Base-by-base conservation (phyloP, 768 basidiomycete species). In the Fomitopsis serialis region DNA sequence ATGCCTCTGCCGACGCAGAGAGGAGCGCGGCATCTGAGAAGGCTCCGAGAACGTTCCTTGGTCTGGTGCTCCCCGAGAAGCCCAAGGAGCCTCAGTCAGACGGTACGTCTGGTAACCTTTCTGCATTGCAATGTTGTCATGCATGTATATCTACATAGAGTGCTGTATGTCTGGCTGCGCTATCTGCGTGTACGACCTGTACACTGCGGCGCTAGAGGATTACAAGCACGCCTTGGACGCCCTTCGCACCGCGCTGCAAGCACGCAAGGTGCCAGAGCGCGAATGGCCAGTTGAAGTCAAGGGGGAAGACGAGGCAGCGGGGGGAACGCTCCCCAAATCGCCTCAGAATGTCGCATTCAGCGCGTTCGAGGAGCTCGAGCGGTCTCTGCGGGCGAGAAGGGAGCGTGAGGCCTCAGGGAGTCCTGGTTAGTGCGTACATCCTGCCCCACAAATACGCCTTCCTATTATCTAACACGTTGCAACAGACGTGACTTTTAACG, bases 131-230 rank as follows among this genome's bases (percentile, higher is more conserved):
- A 11, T 32, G 29, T 43, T 45, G 2, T 52, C 42, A 52, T 45
- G 19, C 36, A 3, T 25, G 37, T 48, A 22, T 53, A 17, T 22
- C 42, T 27, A 29, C 4, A 10, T 58, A 93, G 92, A 93, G 68
- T 94, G 92, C 68, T 96, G 92, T 73, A 95, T 95, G 92, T 92
- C 91, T 2, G 90, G 90, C 27, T 96, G 93, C 63, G 89, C 92
- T 0, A 70, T 94, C n/a, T 95, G 93, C 66, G 87, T 95, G 8
- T 90, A 95, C 69, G 91, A 92, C 60, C 67, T 93, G 23, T 92
- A 93, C 69, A 83, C 89, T 55, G 90, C 92, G 45, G 79, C 85
- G 0, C 66, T 90, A 2, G 72, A 73, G 22, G 73, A 71, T 12
- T 92, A 92, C 71, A 76, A 78, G 23, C 74, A 78, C 12, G 75